Evolutionary conservation across 2,329 filamentous ascomycete species (phyloP).

Genomic region (Fusarium ramigenum): DNA sequence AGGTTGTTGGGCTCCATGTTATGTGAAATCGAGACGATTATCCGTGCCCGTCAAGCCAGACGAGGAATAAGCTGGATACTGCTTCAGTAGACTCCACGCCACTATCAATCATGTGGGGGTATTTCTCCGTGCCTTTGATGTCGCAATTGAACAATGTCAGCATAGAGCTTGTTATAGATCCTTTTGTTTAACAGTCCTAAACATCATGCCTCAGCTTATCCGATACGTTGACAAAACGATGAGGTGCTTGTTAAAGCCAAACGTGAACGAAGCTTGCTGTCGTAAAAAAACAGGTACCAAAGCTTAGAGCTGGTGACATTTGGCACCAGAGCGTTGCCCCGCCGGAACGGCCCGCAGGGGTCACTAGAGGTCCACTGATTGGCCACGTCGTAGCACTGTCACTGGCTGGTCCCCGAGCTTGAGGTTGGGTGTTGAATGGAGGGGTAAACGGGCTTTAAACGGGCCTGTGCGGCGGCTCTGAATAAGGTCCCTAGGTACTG

Average conservation of each 20-base stretch:
- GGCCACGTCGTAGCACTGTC: constrained; percentile 11
- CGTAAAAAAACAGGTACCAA: neutral
- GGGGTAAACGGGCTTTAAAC: constrained; percentile 19
- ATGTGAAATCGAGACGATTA: constrained; percentile 9
- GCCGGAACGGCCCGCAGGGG: constrained; percentile 41
- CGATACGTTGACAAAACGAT: neutral
- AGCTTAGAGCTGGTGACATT: constrained; percentile 7
- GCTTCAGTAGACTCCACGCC: constrained; percentile 8
- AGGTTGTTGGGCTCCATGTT: neutral
- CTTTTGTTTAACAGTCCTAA: neutral
- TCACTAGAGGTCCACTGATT: constrained; percentile 14
- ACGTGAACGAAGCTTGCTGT: neutral
- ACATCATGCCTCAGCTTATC: neutral
- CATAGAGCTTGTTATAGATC: neutral
- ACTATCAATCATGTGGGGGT: constrained; percentile 7
- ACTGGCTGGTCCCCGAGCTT: constrained; percentile 18
- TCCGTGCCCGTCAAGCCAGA: constrained; percentile 6
- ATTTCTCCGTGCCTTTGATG: neutral
- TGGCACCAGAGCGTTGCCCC: constrained; percentile 21
- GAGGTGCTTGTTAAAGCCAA: neutral
- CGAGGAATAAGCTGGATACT: constrained; percentile 6
- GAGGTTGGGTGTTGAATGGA: constrained; percentile 14
- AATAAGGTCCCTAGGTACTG: too few relatives aligned
- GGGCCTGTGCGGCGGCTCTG: constrained; percentile 9
- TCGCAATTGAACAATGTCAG: neutral